Percentiles rank a stretch among this genome's conserved stretches.
Evolutionary conservation across 169 alveolate species (phyloP).

Genomic region (Perkinsus marinus): DNA sequence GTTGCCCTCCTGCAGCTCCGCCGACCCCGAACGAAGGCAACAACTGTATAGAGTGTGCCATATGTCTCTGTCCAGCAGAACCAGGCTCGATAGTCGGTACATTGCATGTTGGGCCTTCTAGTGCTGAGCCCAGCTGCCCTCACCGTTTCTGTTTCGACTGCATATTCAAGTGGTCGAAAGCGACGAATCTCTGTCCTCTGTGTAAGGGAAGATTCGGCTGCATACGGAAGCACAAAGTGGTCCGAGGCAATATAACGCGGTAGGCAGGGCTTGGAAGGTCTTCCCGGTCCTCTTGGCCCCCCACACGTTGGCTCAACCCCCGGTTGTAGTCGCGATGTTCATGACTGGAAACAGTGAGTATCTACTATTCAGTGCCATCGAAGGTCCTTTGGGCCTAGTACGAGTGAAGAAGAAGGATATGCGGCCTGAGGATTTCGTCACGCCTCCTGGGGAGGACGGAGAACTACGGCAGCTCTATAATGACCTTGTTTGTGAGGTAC

Average conservation of each 20-base stretch:
- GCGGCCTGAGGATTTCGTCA: background rate
- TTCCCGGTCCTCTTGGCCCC: no score
- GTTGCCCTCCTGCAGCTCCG: no score
- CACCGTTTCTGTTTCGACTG: background rate
- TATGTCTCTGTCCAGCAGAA: background rate
- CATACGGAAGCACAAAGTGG: background rate
- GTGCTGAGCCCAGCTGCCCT: background rate
- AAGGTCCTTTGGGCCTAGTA: background rate
- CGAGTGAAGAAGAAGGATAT: background rate
- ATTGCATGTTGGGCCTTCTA: background rate
- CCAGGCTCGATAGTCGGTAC: background rate
- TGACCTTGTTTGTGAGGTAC: background rate
- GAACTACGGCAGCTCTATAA: background rate
- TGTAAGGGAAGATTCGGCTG: background rate
- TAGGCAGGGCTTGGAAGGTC: background rate
- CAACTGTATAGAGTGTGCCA: background rate
- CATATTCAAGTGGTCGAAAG: slow-evolving; percentile 2
- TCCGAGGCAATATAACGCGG: background rate
- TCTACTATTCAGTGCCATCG: background rate
- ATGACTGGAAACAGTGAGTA: no score
- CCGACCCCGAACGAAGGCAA: background rate
- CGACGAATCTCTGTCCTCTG: background rate
- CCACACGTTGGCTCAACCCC: no score
- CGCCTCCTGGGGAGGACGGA: background rate
- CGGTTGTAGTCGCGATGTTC: no score